phyloP scores from a whole-genome alignment of 2,329 filamentous ascomycete species.

The Calonectria henricotiae region DNA sequence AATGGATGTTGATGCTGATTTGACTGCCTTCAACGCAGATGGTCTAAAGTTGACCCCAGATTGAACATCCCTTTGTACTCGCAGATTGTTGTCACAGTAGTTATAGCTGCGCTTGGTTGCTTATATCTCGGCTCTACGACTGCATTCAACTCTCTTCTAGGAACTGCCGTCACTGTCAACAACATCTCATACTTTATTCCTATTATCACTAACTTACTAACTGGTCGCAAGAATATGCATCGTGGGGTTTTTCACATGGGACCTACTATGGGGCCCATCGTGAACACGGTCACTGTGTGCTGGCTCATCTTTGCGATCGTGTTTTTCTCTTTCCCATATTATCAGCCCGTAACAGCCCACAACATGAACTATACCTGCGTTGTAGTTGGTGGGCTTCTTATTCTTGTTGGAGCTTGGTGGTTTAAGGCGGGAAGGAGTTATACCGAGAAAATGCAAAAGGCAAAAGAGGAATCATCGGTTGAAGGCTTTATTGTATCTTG shows the following conservation, averaged over 20 bases:
- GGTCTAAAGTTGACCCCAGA: slow-evolving; percentile 57
- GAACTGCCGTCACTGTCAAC: slow-evolving; percentile 61
- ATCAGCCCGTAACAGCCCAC: slow-evolving; percentile 56
- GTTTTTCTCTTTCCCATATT: slow-evolving; percentile 64
- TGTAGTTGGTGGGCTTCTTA: slow-evolving; percentile 60
- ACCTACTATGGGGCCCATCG: slow-evolving; percentile 52
- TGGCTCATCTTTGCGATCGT: slow-evolving; percentile 62
- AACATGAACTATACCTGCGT: slow-evolving; percentile 69
- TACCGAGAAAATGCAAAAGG: slow-evolving; percentile 58
- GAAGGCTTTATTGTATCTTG: not conserved
- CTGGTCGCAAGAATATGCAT: slow-evolving; percentile 59
- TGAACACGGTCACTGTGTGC: slow-evolving; percentile 58
- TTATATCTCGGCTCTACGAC: slow-evolving; percentile 63
- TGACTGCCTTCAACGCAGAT: slow-evolving; percentile 43
- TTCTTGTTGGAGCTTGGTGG: slow-evolving; percentile 62
- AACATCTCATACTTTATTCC: slow-evolving; percentile 65
- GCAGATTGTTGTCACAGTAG: slow-evolving; percentile 55
- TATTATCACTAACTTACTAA: slow-evolving; percentile 63
- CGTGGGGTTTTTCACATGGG: slow-evolving; percentile 61
- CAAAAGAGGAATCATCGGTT: slow-evolving; percentile 51
- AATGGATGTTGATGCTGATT: not conserved
- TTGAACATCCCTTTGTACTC: slow-evolving; percentile 60
- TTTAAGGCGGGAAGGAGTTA: slow-evolving; percentile 60
- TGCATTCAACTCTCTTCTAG: slow-evolving; percentile 63
- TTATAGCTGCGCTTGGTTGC: slow-evolving; percentile 60